A percentile compares a stretch with the other conserved stretches of the same genome.
phyloP scores from a whole-genome alignment of 495 filamentous ascomycete genomes.

The Sphaerosporella brunnea region DNA sequence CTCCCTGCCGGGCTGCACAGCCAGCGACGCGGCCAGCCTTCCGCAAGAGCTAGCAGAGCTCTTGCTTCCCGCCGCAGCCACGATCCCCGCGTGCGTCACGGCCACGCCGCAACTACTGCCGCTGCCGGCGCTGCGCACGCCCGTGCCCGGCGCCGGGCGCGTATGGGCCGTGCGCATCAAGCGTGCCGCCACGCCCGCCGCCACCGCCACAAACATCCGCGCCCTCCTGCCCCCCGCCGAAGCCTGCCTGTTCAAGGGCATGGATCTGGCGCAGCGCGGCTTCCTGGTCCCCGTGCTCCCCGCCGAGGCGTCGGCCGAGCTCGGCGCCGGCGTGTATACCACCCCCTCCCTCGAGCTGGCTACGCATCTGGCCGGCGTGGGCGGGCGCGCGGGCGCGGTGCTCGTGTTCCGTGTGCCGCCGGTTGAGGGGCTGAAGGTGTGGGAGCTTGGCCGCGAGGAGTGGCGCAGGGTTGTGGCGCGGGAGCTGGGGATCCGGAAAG shows the following conservation, averaged over 20 bases:
- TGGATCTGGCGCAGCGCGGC: background rate
- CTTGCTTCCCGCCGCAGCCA: background rate
- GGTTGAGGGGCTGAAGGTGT: background rate
- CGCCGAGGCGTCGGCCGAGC: background rate
- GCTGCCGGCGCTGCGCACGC: background rate
- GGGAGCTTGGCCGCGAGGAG: background rate
- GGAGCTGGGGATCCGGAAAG: background rate
- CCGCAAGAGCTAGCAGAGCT: background rate
- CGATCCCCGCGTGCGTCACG: background rate
- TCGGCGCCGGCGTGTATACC: background rate
- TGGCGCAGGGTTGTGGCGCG: background rate
- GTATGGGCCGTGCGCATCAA: background rate
- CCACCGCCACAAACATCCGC: background rate
- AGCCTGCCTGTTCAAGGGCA: background rate
- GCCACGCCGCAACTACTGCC: background rate
- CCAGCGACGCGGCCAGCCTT: background rate
- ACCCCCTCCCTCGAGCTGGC: background rate
- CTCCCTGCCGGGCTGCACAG: background rate
- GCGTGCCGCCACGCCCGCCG: slow-evolving; percentile 6
- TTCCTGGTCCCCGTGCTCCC: background rate
- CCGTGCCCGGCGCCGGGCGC: background rate
- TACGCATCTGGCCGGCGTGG: background rate
- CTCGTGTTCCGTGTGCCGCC: background rate
- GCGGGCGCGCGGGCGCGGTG: background rate
- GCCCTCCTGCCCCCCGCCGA: background rate